A percentile compares a stretch with the other conserved stretches of the same genome.
Evolutionary conservation across 768 basidiomycete genomes (phyloP).

Genomic region (Suillus lakei): DNA sequence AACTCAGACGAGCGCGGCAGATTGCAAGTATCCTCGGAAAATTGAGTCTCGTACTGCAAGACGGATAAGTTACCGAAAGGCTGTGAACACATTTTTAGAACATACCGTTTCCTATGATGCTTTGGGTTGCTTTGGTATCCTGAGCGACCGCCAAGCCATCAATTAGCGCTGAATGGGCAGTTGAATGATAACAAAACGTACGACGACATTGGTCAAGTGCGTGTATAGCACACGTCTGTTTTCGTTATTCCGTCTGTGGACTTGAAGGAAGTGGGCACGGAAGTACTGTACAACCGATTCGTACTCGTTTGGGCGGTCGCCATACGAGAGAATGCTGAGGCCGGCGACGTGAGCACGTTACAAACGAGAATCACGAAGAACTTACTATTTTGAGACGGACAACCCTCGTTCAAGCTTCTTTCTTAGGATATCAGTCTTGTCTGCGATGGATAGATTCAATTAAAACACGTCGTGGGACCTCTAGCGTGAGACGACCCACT

Average conservation of each 20-base stretch:
- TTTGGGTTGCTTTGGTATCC: conserved; percentile 85
- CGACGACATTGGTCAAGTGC: conserved; percentile 82
- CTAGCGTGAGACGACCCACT: conserved; percentile 42
- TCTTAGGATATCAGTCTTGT: conserved; percentile 80
- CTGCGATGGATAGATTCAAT: conserved; percentile 36
- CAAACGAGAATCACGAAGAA: conserved; percentile 7
- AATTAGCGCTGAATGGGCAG: neutral
- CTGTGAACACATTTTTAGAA: conserved; percentile 10
- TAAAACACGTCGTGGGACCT: neutral
- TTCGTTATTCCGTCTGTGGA: conserved; percentile 79
- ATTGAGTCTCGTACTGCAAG: conserved; percentile 71
- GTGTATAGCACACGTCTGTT: conserved; percentile 81
- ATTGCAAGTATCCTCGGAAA: conserved; percentile 75
- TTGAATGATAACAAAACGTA: conserved; percentile 36
- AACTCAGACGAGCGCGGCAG: conserved; percentile 66
- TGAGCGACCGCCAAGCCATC: conserved; percentile 30
- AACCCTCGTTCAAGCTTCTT: conserved; percentile 73
- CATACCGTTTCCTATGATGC: conserved; percentile 82
- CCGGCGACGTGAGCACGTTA: conserved; percentile 15
- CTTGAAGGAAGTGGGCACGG: conserved; percentile 83
- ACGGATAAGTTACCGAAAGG: conserved; percentile 11
- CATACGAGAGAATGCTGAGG: conserved; percentile 77
- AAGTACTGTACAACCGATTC: conserved; percentile 86
- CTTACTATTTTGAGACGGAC: conserved; percentile 78
- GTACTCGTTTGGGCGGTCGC: conserved; percentile 79